Conservation (phyloP, 306 rosid genomes). For the Cucumis sativus region DNA sequence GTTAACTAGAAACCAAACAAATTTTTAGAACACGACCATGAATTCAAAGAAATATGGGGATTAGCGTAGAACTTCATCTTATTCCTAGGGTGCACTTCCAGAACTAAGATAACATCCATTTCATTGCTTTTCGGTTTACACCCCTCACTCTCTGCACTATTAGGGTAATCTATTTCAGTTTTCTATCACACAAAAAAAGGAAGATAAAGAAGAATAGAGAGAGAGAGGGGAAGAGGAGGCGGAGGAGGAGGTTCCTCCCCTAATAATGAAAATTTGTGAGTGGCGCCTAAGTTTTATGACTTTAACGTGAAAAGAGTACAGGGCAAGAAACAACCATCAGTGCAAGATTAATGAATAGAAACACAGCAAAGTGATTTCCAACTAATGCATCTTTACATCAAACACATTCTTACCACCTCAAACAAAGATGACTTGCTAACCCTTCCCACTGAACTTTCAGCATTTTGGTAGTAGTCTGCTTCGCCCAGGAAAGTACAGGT, state of each 20-base stretch:
- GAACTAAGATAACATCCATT: not conserved
- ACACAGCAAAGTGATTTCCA: conserved; percentile 11
- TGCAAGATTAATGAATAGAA: not conserved
- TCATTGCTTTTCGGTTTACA: not conserved
- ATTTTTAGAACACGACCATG: not conserved
- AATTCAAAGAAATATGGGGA: not conserved
- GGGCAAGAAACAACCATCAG: conserved; percentile 1
- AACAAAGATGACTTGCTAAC: conserved; percentile 37
- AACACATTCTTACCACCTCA: conserved; percentile 50
- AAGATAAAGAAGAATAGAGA: no score
- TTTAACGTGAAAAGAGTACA: not conserved
- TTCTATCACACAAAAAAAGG: not conserved
- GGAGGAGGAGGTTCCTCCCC: not conserved
- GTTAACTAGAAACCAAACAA: not conserved
- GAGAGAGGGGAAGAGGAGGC: no score
- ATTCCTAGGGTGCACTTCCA: not conserved
- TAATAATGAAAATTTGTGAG: not conserved
- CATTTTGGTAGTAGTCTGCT: conserved; percentile 46
- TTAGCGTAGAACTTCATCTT: not conserved
- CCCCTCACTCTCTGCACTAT: not conserved
- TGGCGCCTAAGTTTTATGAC: not conserved
- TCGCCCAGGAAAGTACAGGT: conserved; percentile 38
- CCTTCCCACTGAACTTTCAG: conserved; percentile 41
- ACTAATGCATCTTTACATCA: conserved; percentile 25
- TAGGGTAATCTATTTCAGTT: not conserved